phyloP scores from a whole-genome alignment of 192 early-diverging fungal species.

The Helicostylum pulchrum region DNA sequence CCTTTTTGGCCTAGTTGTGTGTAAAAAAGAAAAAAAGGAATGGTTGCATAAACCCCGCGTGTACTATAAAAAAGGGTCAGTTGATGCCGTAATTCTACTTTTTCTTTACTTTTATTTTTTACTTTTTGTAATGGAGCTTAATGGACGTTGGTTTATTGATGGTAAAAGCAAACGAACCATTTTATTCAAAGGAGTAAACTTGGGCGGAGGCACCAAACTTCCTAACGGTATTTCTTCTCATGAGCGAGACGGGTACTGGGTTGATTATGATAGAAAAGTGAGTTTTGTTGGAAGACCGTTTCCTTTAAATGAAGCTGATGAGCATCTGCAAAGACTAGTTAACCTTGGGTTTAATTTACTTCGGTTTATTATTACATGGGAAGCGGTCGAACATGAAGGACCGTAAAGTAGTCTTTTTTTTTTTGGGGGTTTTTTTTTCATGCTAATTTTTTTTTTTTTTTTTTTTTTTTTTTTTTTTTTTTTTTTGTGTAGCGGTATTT shows the following conservation, averaged over 20 bases:
- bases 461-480: slow-evolving; percentile 1
- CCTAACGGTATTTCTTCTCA: slow-evolving; percentile 46
- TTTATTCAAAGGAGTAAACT: slow-evolving; percentile 53
- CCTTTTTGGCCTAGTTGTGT: too few species aligned
- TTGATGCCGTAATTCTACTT: too few species aligned
- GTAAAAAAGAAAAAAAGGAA: too few species aligned
- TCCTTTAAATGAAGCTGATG: slow-evolving; percentile 65
- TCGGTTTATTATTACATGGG: slow-evolving; percentile 73
- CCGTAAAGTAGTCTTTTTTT: slow-evolving; percentile 41
- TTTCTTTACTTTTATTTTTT: too few species aligned
- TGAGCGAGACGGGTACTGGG: slow-evolving; percentile 42
- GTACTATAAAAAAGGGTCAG: too few species aligned
- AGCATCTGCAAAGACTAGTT: slow-evolving; percentile 62
- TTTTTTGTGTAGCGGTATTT: slow-evolving; percentile 42
- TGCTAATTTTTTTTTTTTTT: neutral
- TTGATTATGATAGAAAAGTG: slow-evolving; percentile 50
- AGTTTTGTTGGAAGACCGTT: slow-evolving; percentile 75
- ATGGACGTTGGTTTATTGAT: slow-evolving; percentile 50
- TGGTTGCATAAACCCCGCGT: neutral
- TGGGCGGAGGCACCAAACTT: slow-evolving; percentile 51
- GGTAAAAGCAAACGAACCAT: slow-evolving; percentile 42
- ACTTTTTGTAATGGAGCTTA: slow-evolving; percentile 18
- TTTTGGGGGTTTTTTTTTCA: neutral
- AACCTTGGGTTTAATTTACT: slow-evolving; percentile 74
- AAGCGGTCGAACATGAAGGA: slow-evolving; percentile 64